Conservation (phyloP, 225 moss, liverwort and hornwort species). For the Pseudisothecium myosuroides region DNA sequence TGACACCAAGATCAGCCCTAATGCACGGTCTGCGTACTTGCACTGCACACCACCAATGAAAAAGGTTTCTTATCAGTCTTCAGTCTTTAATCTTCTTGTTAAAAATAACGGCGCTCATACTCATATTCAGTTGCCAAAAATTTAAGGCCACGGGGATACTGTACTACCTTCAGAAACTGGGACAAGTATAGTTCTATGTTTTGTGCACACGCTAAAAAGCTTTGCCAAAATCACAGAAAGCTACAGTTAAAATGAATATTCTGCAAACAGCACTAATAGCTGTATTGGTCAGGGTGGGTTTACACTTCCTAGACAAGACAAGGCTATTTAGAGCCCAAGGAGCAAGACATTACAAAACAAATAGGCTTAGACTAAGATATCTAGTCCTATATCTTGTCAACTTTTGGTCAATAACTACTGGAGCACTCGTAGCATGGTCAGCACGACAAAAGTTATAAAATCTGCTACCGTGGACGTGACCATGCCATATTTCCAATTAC, state of each 20-base stretch:
- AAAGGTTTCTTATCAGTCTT: background rate
- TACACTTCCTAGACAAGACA: background rate
- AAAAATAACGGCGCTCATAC: background rate
- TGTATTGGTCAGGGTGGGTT: background rate
- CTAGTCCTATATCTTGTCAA: background rate
- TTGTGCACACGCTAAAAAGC: background rate
- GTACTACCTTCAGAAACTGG: background rate
- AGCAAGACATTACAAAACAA: background rate
- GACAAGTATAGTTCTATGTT: background rate
- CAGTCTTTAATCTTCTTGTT: background rate
- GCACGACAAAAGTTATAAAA: background rate
- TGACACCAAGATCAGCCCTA: slow-evolving; percentile 84
- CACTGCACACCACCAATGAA: slow-evolving; percentile 40
- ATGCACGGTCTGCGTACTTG: slow-evolving; percentile 62
- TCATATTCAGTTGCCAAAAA: background rate
- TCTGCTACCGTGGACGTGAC: background rate
- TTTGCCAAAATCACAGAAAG: background rate
- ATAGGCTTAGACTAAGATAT: background rate
- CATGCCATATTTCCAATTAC: background rate
- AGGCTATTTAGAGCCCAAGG: background rate
- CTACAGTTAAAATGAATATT: background rate
- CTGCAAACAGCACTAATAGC: background rate
- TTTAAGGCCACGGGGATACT: too few species aligned
- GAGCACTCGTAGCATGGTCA: background rate
- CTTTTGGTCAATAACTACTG: background rate